Percentiles rank a stretch among this genome's conserved stretches.
Conservation (phyloP, 305 asterid genomes). For the Solanum aculeatissimum region DNA sequence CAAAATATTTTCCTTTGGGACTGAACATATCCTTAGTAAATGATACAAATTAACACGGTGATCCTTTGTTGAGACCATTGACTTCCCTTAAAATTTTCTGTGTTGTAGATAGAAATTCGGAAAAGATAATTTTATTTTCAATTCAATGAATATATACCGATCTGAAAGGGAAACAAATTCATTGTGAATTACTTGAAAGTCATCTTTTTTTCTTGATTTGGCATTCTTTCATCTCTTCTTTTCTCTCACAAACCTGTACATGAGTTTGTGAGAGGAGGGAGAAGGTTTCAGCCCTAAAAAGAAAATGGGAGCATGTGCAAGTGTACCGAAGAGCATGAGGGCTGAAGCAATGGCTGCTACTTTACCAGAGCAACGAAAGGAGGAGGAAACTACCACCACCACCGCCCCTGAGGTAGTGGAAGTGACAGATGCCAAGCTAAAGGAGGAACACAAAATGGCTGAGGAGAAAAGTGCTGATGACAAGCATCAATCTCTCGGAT, state of each 20-base stretch:
- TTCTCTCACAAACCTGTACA: slow-evolving; percentile 4
- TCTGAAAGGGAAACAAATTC: background rate
- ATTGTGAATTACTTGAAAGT: background rate
- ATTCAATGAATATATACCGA: slow-evolving; percentile 6
- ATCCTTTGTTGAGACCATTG: background rate
- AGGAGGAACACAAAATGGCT: slow-evolving; percentile 8
- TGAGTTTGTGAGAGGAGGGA: slow-evolving; percentile 2
- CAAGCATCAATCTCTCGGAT: background rate
- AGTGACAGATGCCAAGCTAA: slow-evolving; percentile 7
- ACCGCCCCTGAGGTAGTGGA: background rate
- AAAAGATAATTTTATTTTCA: background rate
- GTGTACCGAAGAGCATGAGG: slow-evolving; percentile 40
- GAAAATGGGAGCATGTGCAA: slow-evolving; percentile 47
- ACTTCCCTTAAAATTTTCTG: slow-evolving; percentile 8
- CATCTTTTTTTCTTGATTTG: slow-evolving; percentile 3
- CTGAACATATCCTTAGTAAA: background rate
- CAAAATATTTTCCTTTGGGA: background rate
- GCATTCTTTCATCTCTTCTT: slow-evolving; percentile 15
- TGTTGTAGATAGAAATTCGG: slow-evolving; percentile 6
- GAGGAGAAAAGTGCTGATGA: background rate
- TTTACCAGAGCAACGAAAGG: slow-evolving; percentile 28
- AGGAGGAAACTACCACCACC: slow-evolving; percentile 8
- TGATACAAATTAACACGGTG: background rate
- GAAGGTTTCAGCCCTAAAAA: background rate
- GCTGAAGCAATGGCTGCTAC: slow-evolving; percentile 17